Base-by-base conservation (phyloP, 2,329 filamentous ascomycete genomes). In the Diplodia seriata region DNA sequence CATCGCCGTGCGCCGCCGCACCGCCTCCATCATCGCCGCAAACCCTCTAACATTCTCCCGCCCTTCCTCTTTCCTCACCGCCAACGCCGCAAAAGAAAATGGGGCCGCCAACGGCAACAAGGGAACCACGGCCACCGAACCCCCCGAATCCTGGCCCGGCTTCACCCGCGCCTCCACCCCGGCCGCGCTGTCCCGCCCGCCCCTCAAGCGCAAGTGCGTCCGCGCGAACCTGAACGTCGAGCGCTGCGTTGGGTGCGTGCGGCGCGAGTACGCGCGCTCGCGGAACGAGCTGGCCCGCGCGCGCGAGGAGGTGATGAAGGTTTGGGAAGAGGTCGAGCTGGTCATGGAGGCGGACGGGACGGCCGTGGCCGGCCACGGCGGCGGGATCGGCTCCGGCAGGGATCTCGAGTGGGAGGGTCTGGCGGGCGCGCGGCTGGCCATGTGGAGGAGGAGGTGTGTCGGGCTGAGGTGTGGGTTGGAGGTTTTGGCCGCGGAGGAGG, bases 1-100 rank as follows among this genome's bases (percentile, higher is more conserved):
- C 31, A 20, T 56, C 54, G 26, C 54, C 54, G 54, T 56, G 33
- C n/a, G 54, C 18, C 31, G n/a, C 31, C n/a, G 26, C 31, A 56
- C 54, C 9, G 54, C 54, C 8, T 33, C 54, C 31, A 20, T 40
- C 54, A n/a, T 56, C 18, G 31, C 18, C 3, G 54, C 54, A 8
- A 31, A 56, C 12, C 54, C 54, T 8, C n/a, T 18, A n/a, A 12
- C 26, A 4, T 56, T 56, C 54, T 23, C 33, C 43, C 4, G 33
- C 33, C 33, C 33, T 11, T 12, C 33, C 43, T 3, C 18, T 9
- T 9, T 11, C 18, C 43, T 4, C 4, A 43, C 15, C 4, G 18
- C 5, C 7, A 23, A n/a, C 15, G 51, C 14, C 33, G 33, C 1
- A 9, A 11, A 36, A 3, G 33, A 36, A 12, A 12, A 33, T 3